These are phyloP conservation scores for Porcisia hertigi DNA, from an alignment of 208 protist genomes.

Conservation along the genomic window DNA sequence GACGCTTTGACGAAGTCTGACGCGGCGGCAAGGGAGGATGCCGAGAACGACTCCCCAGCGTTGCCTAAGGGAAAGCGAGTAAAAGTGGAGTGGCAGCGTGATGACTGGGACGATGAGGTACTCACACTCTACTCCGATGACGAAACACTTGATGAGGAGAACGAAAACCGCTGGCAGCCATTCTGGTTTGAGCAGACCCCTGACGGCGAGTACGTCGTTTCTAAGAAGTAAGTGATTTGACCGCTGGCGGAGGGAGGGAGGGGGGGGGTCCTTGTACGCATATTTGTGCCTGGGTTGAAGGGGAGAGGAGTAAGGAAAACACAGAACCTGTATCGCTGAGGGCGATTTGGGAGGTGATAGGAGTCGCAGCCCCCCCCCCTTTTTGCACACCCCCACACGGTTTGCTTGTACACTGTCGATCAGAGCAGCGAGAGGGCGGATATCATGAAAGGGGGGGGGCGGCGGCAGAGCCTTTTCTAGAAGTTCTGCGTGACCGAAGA, in stretches of 20 bases:
- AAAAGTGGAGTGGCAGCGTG: slow-evolving; percentile 73
- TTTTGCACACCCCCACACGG: neutral
- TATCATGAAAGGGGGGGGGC: neutral
- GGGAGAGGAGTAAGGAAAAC: neutral
- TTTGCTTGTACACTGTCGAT: neutral
- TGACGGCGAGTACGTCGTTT: slow-evolving; percentile 34
- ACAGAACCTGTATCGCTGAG: neutral
- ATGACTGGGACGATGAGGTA: slow-evolving; percentile 82
- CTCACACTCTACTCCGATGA: slow-evolving; percentile 77
- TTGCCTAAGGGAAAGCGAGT: slow-evolving; percentile 22
- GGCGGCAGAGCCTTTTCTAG: neutral
- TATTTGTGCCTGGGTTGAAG: neutral
- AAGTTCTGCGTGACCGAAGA: neutral
- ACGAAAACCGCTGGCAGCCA: slow-evolving; percentile 82
- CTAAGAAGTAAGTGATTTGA: slow-evolving; percentile 14
- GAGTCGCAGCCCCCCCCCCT: neutral
- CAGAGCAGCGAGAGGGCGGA: neutral
- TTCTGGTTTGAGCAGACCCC: slow-evolving; percentile 71
- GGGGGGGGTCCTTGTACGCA: neutral
- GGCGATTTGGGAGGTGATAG: neutral
- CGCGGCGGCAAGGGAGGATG: neutral
- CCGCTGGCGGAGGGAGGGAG: no score
- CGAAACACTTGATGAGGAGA: slow-evolving; percentile 66
- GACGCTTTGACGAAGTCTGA: slow-evolving; percentile 13
- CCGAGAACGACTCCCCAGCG: neutral